phyloP scores from a whole-genome alignment of 1,139 yeast species.

The Geotrichum bryndzae region DNA sequence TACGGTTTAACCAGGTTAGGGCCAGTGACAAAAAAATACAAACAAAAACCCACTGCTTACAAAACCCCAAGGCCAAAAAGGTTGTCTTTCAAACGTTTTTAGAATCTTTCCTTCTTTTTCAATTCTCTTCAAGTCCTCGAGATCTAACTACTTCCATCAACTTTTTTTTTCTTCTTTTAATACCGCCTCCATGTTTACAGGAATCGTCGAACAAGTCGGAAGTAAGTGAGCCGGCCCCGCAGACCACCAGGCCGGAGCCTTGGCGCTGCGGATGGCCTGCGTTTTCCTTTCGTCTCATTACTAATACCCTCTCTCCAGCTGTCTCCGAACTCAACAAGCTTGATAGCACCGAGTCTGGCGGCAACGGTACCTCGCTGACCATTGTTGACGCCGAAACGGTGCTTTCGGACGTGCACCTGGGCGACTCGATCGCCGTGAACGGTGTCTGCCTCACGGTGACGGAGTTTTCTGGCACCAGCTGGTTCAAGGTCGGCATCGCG shows the following conservation, averaged over 20 bases:
- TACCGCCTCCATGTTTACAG: constrained; percentile 71
- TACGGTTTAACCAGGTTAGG: background rate
- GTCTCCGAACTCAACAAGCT: constrained; percentile 44
- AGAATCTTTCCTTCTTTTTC: background rate
- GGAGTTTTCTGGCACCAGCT: constrained; percentile 48
- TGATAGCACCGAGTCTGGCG: constrained; percentile 60
- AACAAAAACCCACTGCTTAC: no score
- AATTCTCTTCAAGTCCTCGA: no score
- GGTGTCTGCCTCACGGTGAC: constrained; percentile 95
- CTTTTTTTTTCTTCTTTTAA: background rate
- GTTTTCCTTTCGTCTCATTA: background rate
- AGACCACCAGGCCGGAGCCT: background rate
- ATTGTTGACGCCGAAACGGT: constrained; percentile 59
- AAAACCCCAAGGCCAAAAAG: background rate
- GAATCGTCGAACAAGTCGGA: constrained; percentile 84
- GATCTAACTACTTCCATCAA: background rate
- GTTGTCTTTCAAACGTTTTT: background rate
- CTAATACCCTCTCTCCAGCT: constrained; percentile 24
- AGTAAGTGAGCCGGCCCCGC: constrained; percentile 26
- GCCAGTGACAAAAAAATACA: background rate
- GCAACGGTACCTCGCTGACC: constrained; percentile 69
- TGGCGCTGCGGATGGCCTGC: no score
- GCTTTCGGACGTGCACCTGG: constrained; percentile 74
- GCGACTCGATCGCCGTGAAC: constrained; percentile 86
- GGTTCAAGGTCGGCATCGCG: constrained; percentile 85